Evolutionary conservation across 2,329 filamentous ascomycete genomes (phyloP).

Genomic region (Fusarium nodosum): DNA sequence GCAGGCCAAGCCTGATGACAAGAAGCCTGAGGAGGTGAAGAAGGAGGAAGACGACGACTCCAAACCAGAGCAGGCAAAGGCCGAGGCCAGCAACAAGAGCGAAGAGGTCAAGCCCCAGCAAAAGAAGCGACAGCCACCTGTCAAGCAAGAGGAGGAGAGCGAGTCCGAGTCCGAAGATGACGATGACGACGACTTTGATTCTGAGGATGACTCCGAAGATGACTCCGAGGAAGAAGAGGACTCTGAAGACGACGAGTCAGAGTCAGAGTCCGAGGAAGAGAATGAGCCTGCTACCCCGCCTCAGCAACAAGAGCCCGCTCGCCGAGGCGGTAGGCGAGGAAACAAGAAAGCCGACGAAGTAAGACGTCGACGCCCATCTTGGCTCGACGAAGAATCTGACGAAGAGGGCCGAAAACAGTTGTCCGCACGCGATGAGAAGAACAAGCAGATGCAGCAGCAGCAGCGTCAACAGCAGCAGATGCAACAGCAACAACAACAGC

Average conservation of each 20-base stretch:
- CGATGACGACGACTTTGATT: slow-evolving; percentile 36
- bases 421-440: slow-evolving; percentile 4
- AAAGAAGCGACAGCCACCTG: slow-evolving; percentile 18
- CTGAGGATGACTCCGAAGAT: slow-evolving; percentile 39
- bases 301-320: slow-evolving; percentile 30
- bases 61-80: slow-evolving; percentile 29
- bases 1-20: slow-evolving; percentile 14
- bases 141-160: slow-evolving; percentile 37
- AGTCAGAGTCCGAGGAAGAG: slow-evolving; percentile 45
- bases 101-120: slow-evolving; percentile 25
- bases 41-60: slow-evolving; percentile 12
- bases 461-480: slow-evolving; percentile 34
- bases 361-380: slow-evolving; percentile 40
- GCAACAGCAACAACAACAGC: slow-evolving; percentile 39
- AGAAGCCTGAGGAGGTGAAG: slow-evolving; percentile 31
- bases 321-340: slow-evolving; percentile 18
- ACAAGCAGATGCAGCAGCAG: slow-evolving; percentile 21
- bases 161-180: slow-evolving; percentile 37
- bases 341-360: slow-evolving; percentile 27
- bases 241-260: slow-evolving; percentile 41
- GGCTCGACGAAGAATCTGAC: slow-evolving; percentile 47
- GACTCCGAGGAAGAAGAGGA: slow-evolving; percentile 34
- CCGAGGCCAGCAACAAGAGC: slow-evolving; percentile 10
- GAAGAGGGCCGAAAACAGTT: slow-evolving; percentile 39
- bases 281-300: slow-evolving; percentile 47